These are phyloP conservation scores for Teunomyces panamensis DNA, from an alignment of 805 yeast species.

Conservation along the genomic window DNA sequence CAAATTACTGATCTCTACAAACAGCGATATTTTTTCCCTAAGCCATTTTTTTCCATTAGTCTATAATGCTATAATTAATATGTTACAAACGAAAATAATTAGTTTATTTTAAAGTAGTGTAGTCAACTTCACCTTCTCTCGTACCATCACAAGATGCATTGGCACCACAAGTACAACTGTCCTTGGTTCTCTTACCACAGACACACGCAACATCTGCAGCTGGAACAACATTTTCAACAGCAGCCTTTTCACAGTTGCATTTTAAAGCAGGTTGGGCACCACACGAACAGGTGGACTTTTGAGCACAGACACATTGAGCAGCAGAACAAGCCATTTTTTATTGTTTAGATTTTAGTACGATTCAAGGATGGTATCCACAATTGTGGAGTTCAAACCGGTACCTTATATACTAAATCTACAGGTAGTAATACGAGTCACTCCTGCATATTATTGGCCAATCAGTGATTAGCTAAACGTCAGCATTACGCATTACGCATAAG, in stretches of 20 bases:
- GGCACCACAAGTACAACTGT: conserved; percentile 55
- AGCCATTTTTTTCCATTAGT: neutral
- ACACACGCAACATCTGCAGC: conserved; percentile 46
- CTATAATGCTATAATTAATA: conserved; percentile 1
- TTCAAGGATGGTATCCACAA: conserved; percentile 3
- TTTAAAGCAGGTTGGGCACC: conserved; percentile 57
- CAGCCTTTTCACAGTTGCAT: conserved; percentile 53
- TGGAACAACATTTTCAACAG: conserved; percentile 49
- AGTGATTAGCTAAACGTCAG: neutral
- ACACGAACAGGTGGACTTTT: conserved; percentile 63
- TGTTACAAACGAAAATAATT: neutral
- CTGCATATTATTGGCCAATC: neutral
- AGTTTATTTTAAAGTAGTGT: conserved; percentile 39
- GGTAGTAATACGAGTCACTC: neutral
- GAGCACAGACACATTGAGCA: conserved; percentile 51
- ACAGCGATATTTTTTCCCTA: neutral
- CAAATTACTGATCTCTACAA: neutral
- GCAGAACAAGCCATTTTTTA: conserved; percentile 14
- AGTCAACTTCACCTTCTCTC: conserved; percentile 59
- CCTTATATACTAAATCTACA: conserved; percentile 2
- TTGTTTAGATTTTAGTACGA: neutral
- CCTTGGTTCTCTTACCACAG: conserved; percentile 56
- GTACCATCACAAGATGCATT: conserved; percentile 23
- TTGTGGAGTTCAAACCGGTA: conserved; percentile 2
- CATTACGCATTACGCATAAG: neutral